These are phyloP conservation scores for Cercis canadensis DNA, from an alignment of 306 rosid genomes.

Conservation along the genomic window DNA sequence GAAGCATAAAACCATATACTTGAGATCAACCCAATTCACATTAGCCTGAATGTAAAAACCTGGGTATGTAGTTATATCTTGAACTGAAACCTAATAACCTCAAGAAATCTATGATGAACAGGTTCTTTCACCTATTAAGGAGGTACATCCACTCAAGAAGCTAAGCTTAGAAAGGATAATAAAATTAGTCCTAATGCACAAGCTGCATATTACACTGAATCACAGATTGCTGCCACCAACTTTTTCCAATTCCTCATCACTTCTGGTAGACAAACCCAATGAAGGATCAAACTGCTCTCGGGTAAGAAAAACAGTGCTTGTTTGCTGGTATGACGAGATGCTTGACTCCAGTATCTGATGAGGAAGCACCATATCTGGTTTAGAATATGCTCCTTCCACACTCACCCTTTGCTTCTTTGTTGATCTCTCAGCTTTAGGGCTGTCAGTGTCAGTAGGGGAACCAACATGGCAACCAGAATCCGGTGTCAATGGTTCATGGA, in stretches of 20 bases:
- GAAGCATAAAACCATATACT: constrained; percentile 8
- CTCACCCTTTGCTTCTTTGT: constrained; percentile 63
- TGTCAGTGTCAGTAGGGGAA: constrained; percentile 69
- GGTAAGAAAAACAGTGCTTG: constrained; percentile 49
- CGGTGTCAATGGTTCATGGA: constrained; percentile 82
- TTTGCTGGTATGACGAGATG: constrained; percentile 66
- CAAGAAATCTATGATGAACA: constrained; percentile 42
- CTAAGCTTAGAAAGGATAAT: constrained; percentile 40
- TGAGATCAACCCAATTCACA: constrained; percentile 37
- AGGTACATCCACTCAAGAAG: constrained; percentile 43
- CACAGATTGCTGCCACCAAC: constrained; percentile 54
- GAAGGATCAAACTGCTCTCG: constrained; percentile 69
- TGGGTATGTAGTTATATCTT: constrained; percentile 32
- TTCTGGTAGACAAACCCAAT: constrained; percentile 50
- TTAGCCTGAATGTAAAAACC: constrained; percentile 36
- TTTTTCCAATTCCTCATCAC: constrained; percentile 52
- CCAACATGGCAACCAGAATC: constrained; percentile 80
- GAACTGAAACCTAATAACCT: constrained; percentile 50
- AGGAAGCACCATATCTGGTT: constrained; percentile 67
- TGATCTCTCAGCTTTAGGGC: constrained; percentile 66
- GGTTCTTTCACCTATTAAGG: constrained; percentile 45
- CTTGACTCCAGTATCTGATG: constrained; percentile 96
- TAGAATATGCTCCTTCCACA: constrained; percentile 55
- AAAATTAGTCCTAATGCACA: constrained; percentile 43
- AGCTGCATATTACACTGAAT: constrained; percentile 43